A percentile compares a stretch with the other conserved stretches of the same genome.
phyloP scores from a whole-genome alignment of 192 early-diverging fungal species.

The Backusella luteola region DNA sequence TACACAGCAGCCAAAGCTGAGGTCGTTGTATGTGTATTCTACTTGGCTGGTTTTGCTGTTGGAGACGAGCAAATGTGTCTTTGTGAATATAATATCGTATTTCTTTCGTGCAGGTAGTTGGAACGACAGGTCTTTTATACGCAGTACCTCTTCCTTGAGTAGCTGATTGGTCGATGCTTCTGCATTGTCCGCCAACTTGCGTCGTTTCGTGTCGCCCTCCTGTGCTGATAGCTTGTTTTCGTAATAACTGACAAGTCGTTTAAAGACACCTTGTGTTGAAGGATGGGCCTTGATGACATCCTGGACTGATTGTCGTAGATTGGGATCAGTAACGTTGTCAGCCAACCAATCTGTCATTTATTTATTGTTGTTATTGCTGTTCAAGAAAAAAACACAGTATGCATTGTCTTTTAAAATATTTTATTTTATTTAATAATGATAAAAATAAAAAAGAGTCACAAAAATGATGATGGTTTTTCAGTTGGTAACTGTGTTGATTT shows the following conservation, averaged over 20 bases:
- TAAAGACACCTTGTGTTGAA: neutral
- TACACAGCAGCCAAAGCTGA: neutral
- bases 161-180: neutral
- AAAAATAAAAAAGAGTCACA: too few species aligned
- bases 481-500: too few species aligned
- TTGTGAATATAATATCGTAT: neutral
- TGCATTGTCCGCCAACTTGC: neutral
- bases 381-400: neutral
- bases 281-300: constrained; percentile 1
- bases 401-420: too few species aligned
- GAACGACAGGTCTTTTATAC: constrained; percentile 10
- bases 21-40: neutral
- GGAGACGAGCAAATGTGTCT: neutral
- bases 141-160: neutral
- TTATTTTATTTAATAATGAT: neutral
- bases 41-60: neutral
- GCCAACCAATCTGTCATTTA: constrained; percentile 13
- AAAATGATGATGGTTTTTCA: too few species aligned
- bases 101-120: constrained; percentile 11
- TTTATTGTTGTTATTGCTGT: neutral
- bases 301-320: constrained; percentile 2
- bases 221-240: neutral
- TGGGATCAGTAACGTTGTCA: constrained; percentile 8
- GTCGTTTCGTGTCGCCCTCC: neutral
- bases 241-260: constrained; percentile 1